Evolutionary conservation across 1,284 basidiomycete species (phyloP), one percentile per base, ranked within the genome.

Genomic region (Ceratobasidium sp.): DNA sequence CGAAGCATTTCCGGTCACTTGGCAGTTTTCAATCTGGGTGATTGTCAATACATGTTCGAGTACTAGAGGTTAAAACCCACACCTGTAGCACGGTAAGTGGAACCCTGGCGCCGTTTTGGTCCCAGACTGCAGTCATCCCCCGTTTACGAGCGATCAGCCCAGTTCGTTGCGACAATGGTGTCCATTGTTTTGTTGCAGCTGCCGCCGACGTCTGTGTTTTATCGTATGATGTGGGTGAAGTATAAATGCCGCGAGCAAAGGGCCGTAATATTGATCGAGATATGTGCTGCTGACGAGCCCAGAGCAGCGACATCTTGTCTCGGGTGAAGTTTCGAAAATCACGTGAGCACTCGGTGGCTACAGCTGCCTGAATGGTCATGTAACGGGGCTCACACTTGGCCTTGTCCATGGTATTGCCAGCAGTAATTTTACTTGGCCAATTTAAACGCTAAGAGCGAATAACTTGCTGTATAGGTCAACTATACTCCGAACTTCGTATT

Each of bases 21-120:
- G 90, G 75, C 90, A 92, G 73, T 90, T 86, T 77, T 92, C 90
- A 64, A 92, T 79, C 90, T 92, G 73, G 8, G 8, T 19, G 9
- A 14, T 27, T 23, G 50, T 39, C 36, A 41, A 53, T 25, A 36
- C 29, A 19, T 21, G 14, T 2, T 25, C 39, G 23, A 47, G 14
- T 8, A n/a, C 19, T 49, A 62, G 41, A 39, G 7, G 62, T 59
- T 73, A 73, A 53, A 75, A 71, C 6, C 59, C 57, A 5, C 13
- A 95, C 95, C 83, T 98, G 94, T 33, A 99, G 85, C 41, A 99
- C 88, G 0, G 97, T 99, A 14, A 97, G 93, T 0, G 97, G 95
- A 73, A 90, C 83, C 68, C 91, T 82, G 47, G 86, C 86, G 39
- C 97, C 97, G 71, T 92, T 88, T 75, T 91, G 85, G 76, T 96